Conservation (phyloP, 371 early-diverging fungal species). For the Mucor plumbeus region DNA sequence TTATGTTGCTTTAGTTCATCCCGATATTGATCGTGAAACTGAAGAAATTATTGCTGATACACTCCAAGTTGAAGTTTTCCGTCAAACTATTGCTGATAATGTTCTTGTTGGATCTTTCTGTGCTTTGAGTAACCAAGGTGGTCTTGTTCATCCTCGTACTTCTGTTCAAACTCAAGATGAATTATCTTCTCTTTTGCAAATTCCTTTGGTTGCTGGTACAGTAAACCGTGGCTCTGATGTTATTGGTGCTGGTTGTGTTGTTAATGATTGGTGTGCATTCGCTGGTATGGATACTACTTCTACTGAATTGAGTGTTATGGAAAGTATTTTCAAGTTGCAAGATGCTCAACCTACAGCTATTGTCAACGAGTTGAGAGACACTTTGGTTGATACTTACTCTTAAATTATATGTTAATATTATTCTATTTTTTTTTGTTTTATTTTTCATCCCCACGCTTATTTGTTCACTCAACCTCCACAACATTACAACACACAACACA, state of each 20-base stretch:
- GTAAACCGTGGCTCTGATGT: conserved; percentile 99
- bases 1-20: conserved; percentile 99
- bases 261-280: conserved; percentile 99
- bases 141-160: conserved; percentile 97
- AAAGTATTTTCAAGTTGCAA: conserved; percentile 97
- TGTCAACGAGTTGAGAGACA: conserved; percentile 93
- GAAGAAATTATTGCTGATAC: conserved; percentile 99
- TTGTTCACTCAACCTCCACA: neutral
- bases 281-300: conserved; percentile 98
- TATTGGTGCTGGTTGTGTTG: conserved; percentile 98
- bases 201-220: conserved; percentile 99
- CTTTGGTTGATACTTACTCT: conserved; percentile 88
- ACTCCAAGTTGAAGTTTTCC: conserved; percentile 98
- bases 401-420: conserved; percentile 46
- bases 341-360: conserved; percentile 90
- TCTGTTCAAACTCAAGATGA: conserved; percentile 98
- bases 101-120: conserved; percentile 99
- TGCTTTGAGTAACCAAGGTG: conserved; percentile 98
- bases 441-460: neutral
- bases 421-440: neutral
- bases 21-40: conserved; percentile 98
- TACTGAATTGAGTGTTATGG: conserved; percentile 98
- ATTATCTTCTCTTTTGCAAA: conserved; percentile 96
- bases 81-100: conserved; percentile 98
- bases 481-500: neutral